Evolutionary conservation across 2,329 filamentous ascomycete genomes (phyloP).

Genomic region (Venturia aucupariae): DNA sequence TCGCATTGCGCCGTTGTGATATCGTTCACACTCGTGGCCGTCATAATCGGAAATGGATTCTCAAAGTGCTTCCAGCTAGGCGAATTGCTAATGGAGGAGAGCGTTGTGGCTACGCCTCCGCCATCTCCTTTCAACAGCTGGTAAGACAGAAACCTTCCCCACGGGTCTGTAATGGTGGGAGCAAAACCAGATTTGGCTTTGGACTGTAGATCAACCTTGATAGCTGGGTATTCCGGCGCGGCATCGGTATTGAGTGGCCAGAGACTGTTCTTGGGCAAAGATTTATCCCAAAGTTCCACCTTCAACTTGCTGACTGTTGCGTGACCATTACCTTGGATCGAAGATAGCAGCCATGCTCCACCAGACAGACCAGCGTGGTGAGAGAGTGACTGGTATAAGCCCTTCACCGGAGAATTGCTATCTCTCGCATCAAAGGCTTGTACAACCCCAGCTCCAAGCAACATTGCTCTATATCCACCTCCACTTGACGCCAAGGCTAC

Average conservation of each 20-base stretch:
- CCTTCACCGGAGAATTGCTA: slow-evolving; percentile 29
- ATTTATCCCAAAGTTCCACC: slow-evolving; percentile 32
- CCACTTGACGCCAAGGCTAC: slow-evolving; percentile 36
- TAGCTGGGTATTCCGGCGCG: slow-evolving; percentile 23
- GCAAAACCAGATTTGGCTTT: slow-evolving; percentile 32
- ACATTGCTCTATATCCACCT: slow-evolving; percentile 34
- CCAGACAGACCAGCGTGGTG: slow-evolving; percentile 40
- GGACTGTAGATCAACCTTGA: slow-evolving; percentile 27
- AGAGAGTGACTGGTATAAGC: slow-evolving; percentile 37
- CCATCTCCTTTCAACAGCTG: slow-evolving; percentile 30
- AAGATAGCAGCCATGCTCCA: slow-evolving; percentile 38
- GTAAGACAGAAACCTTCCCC: slow-evolving; percentile 33
- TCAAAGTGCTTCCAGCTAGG: slow-evolving; percentile 33
- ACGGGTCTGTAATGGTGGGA: slow-evolving; percentile 33
- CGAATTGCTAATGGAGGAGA: slow-evolving; percentile 26
- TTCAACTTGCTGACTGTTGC: slow-evolving; percentile 34
- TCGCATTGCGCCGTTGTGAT: slow-evolving; percentile 25
- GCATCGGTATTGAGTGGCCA: slow-evolving; percentile 27
- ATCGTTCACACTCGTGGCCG: slow-evolving; percentile 28
- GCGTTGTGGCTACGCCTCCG: slow-evolving; percentile 28
- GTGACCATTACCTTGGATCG: slow-evolving; percentile 38
- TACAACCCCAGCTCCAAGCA: slow-evolving; percentile 32
- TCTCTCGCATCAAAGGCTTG: slow-evolving; percentile 37
- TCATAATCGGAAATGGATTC: slow-evolving; percentile 39
- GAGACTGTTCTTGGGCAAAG: slow-evolving; percentile 30